Evolutionary conservation across 1,139 yeast species (phyloP).

Genomic region (Debaryomyces fabryi): DNA sequence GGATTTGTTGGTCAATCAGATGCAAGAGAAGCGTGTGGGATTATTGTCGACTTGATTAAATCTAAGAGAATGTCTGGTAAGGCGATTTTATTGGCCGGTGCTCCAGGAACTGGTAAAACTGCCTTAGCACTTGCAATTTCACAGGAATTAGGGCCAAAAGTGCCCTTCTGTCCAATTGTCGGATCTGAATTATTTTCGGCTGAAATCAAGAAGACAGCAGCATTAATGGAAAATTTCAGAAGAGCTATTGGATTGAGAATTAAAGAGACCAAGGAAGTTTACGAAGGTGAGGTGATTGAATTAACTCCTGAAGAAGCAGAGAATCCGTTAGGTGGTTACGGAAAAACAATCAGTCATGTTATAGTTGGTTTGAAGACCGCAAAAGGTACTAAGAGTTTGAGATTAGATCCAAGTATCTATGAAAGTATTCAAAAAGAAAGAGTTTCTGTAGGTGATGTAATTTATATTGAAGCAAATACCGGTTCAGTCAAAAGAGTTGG

Average conservation of each 20-base stretch:
- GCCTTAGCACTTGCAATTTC: conserved; percentile 95
- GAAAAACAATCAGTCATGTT: conserved; percentile 93
- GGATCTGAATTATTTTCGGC: conserved; percentile 96
- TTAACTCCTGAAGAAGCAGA: conserved; percentile 96
- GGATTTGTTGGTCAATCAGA: conserved; percentile 95
- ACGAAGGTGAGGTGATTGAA: conserved; percentile 98
- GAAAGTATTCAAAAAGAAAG: conserved; percentile 96
- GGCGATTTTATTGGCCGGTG: conserved; percentile 94
- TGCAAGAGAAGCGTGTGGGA: conserved; percentile 98
- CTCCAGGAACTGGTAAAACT: conserved; percentile 98
- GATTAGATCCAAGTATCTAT: conserved; percentile 93
- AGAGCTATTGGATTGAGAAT: conserved; percentile 95
- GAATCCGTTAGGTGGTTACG: conserved; percentile 96
- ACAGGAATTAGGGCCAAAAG: conserved; percentile 97
- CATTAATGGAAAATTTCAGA: conserved; percentile 96
- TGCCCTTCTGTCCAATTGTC: conserved; percentile 97
- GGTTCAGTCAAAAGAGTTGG: conserved; percentile 98
- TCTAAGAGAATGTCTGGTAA: conserved; percentile 94
- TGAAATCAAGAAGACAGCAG: conserved; percentile 96
- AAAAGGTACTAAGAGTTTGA: conserved; percentile 89
- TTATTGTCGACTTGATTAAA: conserved; percentile 90
- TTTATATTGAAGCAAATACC: conserved; percentile 94
- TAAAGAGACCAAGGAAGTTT: conserved; percentile 96
- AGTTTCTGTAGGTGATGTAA: conserved; percentile 93
- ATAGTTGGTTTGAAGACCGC: conserved; percentile 94